Percentiles rank a stretch among this genome's conserved stretches.
Conservation (phyloP, 2,329 filamentous ascomycete species). For the Colletotrichum siamense region DNA sequence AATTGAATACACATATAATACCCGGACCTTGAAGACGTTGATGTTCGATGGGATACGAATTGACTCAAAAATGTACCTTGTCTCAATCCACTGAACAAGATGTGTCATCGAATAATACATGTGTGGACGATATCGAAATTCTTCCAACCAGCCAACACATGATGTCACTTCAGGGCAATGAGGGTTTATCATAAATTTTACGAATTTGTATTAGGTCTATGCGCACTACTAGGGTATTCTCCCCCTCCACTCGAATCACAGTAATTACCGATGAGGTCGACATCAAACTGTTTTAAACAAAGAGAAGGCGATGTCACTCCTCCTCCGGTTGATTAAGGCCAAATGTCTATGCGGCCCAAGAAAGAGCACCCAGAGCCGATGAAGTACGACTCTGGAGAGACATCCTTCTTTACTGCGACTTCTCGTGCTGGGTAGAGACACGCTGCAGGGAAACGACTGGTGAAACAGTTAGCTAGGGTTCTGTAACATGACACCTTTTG, state of each 20-base stretch:
- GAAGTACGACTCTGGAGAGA: not conserved
- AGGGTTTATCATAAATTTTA: conserved; percentile 7
- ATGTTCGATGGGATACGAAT: not conserved
- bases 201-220: conserved; percentile 23
- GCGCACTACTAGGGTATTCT: conserved; percentile 13
- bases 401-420: conserved; percentile 66
- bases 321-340: conserved; percentile 19
- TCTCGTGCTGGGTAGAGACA: conserved; percentile 91
- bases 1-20: not conserved
- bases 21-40: not conserved
- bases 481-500: not conserved
- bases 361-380: not conserved
- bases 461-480: conserved; percentile 50
- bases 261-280: conserved; percentile 23
- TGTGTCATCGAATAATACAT: not conserved
- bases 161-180: not conserved
- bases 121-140: not conserved
- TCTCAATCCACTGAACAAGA: not conserved
- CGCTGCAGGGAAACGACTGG: conserved; percentile 86
- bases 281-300: conserved; percentile 25
- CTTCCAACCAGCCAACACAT: not conserved
- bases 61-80: not conserved
- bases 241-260: conserved; percentile 11
- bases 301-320: conserved; percentile 9
- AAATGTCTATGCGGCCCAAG: conserved; percentile 10